A percentile compares a stretch with the other conserved stretches of the same genome.
Evolutionary conservation across 495 filamentous ascomycete genomes (phyloP).

Genomic region (Bacidia gigantensis): DNA sequence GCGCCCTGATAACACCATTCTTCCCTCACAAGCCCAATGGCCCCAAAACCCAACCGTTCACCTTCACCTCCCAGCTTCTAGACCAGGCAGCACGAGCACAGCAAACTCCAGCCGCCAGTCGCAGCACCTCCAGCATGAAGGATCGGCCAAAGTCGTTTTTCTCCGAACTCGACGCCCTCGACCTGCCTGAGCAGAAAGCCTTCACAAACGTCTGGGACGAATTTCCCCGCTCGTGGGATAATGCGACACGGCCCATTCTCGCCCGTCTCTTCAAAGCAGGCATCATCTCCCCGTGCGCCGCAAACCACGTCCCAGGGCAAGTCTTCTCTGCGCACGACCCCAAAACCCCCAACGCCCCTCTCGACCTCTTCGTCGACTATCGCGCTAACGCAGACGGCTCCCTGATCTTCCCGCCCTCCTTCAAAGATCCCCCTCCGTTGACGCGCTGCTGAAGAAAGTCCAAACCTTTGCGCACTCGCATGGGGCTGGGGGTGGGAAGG

Average conservation of each 20-base stretch:
- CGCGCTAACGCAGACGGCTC: conserved; percentile 7
- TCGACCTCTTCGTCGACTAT: conserved; percentile 33
- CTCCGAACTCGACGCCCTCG: conserved; percentile 21
- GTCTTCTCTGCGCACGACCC: conserved; percentile 27
- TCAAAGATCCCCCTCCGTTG: conserved; percentile 19
- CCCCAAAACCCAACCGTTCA: conserved; percentile 23
- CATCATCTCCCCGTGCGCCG: conserved; percentile 20
- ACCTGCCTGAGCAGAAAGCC: conserved; percentile 3
- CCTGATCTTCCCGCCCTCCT: conserved; percentile 9
- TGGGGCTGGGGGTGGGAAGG: not conserved
- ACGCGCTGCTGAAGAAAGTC: conserved; percentile 20
- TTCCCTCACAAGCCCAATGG: conserved; percentile 25
- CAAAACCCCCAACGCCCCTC: conserved; percentile 12
- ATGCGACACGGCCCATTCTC: conserved; percentile 28
- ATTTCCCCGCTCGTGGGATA: conserved; percentile 26
- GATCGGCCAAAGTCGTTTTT: conserved; percentile 26
- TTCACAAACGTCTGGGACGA: conserved; percentile 13
- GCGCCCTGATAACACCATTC: conserved; percentile 28
- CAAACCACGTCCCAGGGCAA: conserved; percentile 20
- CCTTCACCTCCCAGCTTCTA: conserved; percentile 18
- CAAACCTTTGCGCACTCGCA: conserved; percentile 21
- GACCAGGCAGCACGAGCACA: conserved; percentile 26
- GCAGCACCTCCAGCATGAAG: conserved; percentile 24
- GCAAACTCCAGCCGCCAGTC: conserved; percentile 18
- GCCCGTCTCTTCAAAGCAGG: conserved; percentile 35